A percentile compares a stretch with the other conserved stretches of the same genome.
Conservation (phyloP, 169 alveolate species). For the Plasmodium fragile region DNA sequence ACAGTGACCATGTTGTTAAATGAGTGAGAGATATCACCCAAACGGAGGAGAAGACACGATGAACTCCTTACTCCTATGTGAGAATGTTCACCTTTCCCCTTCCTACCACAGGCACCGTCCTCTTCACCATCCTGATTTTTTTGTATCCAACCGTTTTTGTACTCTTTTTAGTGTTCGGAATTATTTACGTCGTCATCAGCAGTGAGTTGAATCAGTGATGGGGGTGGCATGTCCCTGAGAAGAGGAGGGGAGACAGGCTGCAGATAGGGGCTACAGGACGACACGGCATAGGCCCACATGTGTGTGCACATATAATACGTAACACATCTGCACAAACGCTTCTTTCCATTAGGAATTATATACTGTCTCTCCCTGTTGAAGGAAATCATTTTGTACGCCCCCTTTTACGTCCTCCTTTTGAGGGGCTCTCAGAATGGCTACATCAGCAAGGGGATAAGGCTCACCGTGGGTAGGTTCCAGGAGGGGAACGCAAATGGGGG, state of each 20-base stretch:
- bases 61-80: neutral
- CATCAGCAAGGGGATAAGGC: constrained; percentile 54
- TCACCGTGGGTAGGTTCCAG: constrained; percentile 19
- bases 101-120: constrained; percentile 28
- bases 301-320: neutral
- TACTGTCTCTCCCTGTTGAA: constrained; percentile 5
- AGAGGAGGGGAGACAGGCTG: neutral
- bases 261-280: neutral
- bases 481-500: neutral
- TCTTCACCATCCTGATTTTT: constrained; percentile 52
- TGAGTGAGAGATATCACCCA: neutral
- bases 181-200: constrained; percentile 22
- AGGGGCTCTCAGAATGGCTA: constrained; percentile 6
- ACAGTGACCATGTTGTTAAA: neutral
- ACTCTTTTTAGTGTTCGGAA: constrained; percentile 33
- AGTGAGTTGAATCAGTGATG: constrained; percentile 22
- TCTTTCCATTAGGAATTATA: constrained; percentile 17
- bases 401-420: constrained; percentile 46
- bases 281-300: neutral
- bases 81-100: no score
- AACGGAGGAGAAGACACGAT: neutral
- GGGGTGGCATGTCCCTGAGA: neutral
- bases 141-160: constrained; percentile 49
- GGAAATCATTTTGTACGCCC: constrained; percentile 34
- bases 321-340: neutral